Conservation (phyloP, 768 basidiomycete species). For the Pulveroboletus frians region DNA sequence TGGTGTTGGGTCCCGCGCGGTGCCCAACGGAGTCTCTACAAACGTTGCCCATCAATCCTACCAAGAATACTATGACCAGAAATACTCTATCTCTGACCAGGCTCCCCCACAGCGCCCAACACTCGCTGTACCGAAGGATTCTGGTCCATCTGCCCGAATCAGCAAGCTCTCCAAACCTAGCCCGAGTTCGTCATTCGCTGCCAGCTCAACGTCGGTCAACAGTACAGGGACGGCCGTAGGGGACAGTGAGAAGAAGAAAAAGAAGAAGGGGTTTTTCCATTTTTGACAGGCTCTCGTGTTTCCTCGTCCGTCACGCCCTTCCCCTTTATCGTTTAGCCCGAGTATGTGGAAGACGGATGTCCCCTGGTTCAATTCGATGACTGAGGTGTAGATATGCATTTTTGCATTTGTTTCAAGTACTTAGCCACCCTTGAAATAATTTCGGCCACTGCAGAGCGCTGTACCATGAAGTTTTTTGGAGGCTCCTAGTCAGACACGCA, state of each 20-base stretch:
- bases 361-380: background rate
- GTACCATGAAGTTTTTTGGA: background rate
- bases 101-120: constrained; percentile 28
- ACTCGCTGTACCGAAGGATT: constrained; percentile 26
- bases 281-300: constrained; percentile 37
- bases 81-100: constrained; percentile 49
- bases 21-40: constrained; percentile 65
- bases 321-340: background rate
- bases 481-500: too few species aligned
- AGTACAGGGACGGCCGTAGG: constrained; percentile 33
- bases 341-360: background rate
- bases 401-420: too few species aligned
- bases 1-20: constrained; percentile 73
- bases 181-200: constrained; percentile 47
- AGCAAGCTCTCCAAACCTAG: constrained; percentile 32
- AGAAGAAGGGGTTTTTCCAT: constrained; percentile 67
- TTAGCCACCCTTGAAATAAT: background rate
- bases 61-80: constrained; percentile 78
- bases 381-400: too few species aligned
- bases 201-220: constrained; percentile 44
- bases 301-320: background rate
- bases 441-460: background rate
- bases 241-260: constrained; percentile 67
- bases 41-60: constrained; percentile 44
- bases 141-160: constrained; percentile 10